Conservation (phyloP, 805 yeast genomes). For the Metschnikowia peoriensis region DNA sequence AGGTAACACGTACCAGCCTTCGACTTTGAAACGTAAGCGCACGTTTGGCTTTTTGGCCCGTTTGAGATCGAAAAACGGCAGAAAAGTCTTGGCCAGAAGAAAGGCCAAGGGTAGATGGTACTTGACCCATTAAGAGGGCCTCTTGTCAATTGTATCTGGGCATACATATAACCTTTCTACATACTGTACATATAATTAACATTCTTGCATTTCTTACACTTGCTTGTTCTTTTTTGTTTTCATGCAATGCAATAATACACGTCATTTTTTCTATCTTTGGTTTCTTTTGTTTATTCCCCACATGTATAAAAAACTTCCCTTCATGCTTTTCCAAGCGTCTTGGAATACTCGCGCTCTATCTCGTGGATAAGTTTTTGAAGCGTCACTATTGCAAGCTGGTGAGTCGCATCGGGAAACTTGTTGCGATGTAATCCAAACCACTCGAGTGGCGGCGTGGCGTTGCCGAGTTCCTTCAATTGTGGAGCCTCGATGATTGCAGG, state of each 20-base stretch:
- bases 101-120: constrained; percentile 92
- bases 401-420: constrained; percentile 82
- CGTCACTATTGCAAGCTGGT: constrained; percentile 70
- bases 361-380: constrained; percentile 73
- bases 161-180: neutral
- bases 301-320: too few species aligned
- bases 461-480: constrained; percentile 85
- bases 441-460: constrained; percentile 96
- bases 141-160: neutral
- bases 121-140: constrained; percentile 60
- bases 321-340: constrained; percentile 45
- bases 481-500: constrained; percentile 89
- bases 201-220: too few species aligned
- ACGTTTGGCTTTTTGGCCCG: constrained; percentile 87
- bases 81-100: constrained; percentile 75
- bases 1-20: constrained; percentile 95
- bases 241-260: constrained; percentile 7
- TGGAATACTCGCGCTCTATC: constrained; percentile 55
- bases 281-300: too few species aligned
- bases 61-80: constrained; percentile 68
- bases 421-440: constrained; percentile 95
- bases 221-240: too few species aligned
- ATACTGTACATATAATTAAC: constrained; percentile 7
- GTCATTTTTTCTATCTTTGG: neutral
- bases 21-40: constrained; percentile 85